Evolutionary conservation across 2,329 filamentous ascomycete species (phyloP).

Genomic region (Colletotrichum cereale): DNA sequence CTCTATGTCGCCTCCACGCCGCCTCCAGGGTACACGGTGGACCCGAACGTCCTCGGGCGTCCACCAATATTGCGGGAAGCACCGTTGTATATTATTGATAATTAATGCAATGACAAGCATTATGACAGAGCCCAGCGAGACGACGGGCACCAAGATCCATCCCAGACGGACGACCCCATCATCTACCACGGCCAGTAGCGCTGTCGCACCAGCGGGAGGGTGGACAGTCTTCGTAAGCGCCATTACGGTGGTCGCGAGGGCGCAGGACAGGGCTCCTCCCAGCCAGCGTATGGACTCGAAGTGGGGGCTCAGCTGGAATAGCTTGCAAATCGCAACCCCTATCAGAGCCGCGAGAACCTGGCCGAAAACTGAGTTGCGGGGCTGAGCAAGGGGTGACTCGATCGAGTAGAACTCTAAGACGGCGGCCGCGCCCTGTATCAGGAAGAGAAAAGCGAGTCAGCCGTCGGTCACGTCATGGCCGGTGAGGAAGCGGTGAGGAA

Average conservation of each 20-base stretch:
- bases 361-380: slow-evolving; percentile 76
- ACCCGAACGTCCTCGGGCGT: slow-evolving; percentile 54
- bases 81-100: slow-evolving; percentile 76
- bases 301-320: slow-evolving; percentile 67
- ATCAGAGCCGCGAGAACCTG: slow-evolving; percentile 73
- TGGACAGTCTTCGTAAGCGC: slow-evolving; percentile 78
- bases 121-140: slow-evolving; percentile 69
- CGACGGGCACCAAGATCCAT: slow-evolving; percentile 76
- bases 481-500: slow-evolving; percentile 5
- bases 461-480: slow-evolving; percentile 11
- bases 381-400: slow-evolving; percentile 79
- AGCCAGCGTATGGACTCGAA: slow-evolving; percentile 70
- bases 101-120: slow-evolving; percentile 74
- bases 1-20: slow-evolving; percentile 13
- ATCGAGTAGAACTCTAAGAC: slow-evolving; percentile 82
- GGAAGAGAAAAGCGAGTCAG: neutral
- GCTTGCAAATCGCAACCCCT: slow-evolving; percentile 73
- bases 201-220: slow-evolving; percentile 81
- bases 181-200: slow-evolving; percentile 75
- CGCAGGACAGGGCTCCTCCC: slow-evolving; percentile 75
- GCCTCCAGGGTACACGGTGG: slow-evolving; percentile 23
- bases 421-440: slow-evolving; percentile 74
- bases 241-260: slow-evolving; percentile 73
- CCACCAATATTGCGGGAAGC: slow-evolving; percentile 81
- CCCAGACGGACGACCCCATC: slow-evolving; percentile 66